Percentiles rank a stretch among this genome's conserved stretches.
These are phyloP conservation scores for Dovyalis caffra DNA, from an alignment of 345 rosid species.

Conservation along the genomic window DNA sequence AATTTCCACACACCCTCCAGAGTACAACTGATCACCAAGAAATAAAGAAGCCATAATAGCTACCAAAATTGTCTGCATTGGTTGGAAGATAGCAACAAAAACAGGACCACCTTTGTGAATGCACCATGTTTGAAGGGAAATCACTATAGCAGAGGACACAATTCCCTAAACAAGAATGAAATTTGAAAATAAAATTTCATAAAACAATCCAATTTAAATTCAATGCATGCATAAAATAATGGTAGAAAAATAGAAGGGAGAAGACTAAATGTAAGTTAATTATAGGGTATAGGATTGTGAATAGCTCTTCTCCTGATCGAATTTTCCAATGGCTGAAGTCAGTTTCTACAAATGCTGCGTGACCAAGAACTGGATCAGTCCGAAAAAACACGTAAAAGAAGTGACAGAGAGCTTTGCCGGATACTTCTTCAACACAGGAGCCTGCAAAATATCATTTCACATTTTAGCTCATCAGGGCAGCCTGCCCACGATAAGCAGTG, in stretches of 20 bases:
- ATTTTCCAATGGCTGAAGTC: conserved; percentile 61
- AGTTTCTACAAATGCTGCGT: conserved; percentile 63
- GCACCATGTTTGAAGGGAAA: conserved; percentile 80
- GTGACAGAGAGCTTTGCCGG: conserved; percentile 78
- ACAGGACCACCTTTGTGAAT: conserved; percentile 77
- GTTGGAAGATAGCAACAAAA: conserved; percentile 74
- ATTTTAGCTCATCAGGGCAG: conserved; percentile 14
- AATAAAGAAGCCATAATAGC: conserved; percentile 62
- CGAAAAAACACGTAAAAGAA: conserved; percentile 67
- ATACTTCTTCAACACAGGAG: conserved; percentile 68
- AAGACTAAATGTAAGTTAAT: background rate
- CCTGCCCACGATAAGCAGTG: conserved; percentile 90
- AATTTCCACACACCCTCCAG: conserved; percentile 52
- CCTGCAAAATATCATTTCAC: conserved; percentile 38
- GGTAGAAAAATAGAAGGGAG: background rate
- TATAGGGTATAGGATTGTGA: conserved; percentile 78
- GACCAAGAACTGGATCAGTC: conserved; percentile 68
- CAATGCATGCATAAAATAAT: background rate
- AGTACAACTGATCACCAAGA: conserved; percentile 67
- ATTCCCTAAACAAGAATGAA: conserved; percentile 39
- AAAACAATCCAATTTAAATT: background rate
- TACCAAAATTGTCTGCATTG: conserved; percentile 69
- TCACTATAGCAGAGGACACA: conserved; percentile 67
- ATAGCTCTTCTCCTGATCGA: conserved; percentile 70
- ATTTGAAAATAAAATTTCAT: no score